A percentile compares a stretch with the other conserved stretches of the same genome.
Evolutionary conservation across 2,329 filamentous ascomycete genomes (phyloP).

Genomic region (Dothistroma pini): DNA sequence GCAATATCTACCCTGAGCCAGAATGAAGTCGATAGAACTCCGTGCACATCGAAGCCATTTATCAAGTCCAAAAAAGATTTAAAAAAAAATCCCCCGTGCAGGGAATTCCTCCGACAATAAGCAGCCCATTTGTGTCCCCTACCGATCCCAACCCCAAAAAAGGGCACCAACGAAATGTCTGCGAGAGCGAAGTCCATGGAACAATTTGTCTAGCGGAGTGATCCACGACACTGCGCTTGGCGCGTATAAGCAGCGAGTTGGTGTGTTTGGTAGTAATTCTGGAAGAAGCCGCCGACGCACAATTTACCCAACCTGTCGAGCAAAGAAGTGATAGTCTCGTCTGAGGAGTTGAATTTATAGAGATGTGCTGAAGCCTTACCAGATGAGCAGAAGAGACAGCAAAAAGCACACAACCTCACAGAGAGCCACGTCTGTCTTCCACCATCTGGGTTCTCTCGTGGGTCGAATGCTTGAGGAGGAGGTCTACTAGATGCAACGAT

Average conservation of each 20-base stretch:
- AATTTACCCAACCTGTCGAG: conserved; percentile 43
- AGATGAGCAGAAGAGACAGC: conserved; percentile 39
- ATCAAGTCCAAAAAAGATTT: conserved; percentile 62
- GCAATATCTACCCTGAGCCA: conserved; percentile 52
- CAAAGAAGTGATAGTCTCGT: background rate
- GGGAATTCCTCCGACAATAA: conserved; percentile 48
- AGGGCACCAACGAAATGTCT: conserved; percentile 54
- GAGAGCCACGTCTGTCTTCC: conserved; percentile 37
- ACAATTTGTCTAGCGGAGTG: conserved; percentile 43
- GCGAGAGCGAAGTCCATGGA: conserved; percentile 53
- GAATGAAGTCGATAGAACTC: conserved; percentile 55
- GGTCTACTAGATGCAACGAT: conserved; percentile 2
- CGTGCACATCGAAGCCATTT: conserved; percentile 57
- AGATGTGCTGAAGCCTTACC: conserved; percentile 39
- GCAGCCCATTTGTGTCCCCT: too few relatives aligned
- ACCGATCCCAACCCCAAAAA: conserved; percentile 36
- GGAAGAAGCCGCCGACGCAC: conserved; percentile 45
- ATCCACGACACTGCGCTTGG: conserved; percentile 47
- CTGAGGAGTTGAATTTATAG: too few relatives aligned
- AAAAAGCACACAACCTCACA: conserved; percentile 35
- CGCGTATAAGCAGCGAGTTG: conserved; percentile 39
- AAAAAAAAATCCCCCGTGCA: too few relatives aligned
- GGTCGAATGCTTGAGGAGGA: conserved; percentile 21
- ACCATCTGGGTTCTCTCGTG: conserved; percentile 34
- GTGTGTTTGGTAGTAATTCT: conserved; percentile 45